phyloP scores from a whole-genome alignment of 2,329 filamentous ascomycete species.

The Thyridium curvatum region DNA sequence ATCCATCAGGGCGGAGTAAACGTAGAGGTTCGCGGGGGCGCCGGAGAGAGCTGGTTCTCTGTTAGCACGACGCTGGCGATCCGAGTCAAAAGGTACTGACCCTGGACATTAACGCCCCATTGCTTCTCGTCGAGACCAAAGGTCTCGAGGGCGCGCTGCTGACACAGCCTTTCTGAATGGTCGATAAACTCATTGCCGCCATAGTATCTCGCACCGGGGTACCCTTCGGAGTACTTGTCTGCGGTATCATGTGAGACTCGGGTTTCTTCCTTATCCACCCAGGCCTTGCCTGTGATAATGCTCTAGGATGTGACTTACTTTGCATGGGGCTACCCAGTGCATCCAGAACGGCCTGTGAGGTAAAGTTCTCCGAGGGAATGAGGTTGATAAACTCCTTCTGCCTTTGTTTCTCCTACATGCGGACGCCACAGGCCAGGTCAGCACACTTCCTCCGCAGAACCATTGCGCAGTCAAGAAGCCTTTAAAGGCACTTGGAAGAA shows the following conservation, averaged over 20 bases:
- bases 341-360: constrained; percentile 86
- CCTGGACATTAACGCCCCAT: constrained; percentile 96
- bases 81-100: constrained; percentile 35
- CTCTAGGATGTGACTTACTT: constrained; percentile 48
- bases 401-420: constrained; percentile 77
- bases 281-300: not conserved
- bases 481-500: too few relatives aligned
- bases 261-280: too few relatives aligned
- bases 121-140: constrained; percentile 78
- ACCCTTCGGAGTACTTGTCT: constrained; percentile 99
- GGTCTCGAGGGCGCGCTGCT: constrained; percentile 80
- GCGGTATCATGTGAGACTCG: constrained; percentile 24
- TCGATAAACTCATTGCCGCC: constrained; percentile 97
- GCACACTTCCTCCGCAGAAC: not conserved
- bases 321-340: constrained; percentile 92
- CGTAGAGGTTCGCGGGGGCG: constrained; percentile 73
- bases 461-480: too few relatives aligned
- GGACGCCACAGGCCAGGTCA: constrained; percentile 5
- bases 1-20: constrained; percentile 89
- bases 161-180: constrained; percentile 80
- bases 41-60: constrained; percentile 62
- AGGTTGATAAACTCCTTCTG: constrained; percentile 99
- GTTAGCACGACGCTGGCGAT: too few relatives aligned
- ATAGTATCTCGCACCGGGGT: constrained; percentile 93
- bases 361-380: constrained; percentile 94